Evolutionary conservation across 805 yeast genomes (phyloP), one percentile per base, ranked within the genome.

Genomic region (Pichia nanzhaoensis): DNA sequence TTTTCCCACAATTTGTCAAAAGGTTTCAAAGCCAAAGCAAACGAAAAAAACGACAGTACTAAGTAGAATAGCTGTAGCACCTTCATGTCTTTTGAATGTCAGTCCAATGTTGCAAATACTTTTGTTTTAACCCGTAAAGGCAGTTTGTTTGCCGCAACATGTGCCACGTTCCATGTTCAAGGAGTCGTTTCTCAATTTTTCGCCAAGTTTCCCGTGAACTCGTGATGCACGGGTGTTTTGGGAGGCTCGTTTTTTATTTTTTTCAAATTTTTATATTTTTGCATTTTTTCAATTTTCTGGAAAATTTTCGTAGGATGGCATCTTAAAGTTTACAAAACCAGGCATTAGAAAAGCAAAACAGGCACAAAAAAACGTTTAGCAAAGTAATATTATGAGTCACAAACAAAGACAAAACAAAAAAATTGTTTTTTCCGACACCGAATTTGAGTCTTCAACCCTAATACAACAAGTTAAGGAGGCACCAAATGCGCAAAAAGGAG

Each of bases 1-100:
- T 87, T 88, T 55, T 74, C 80, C 80, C 84, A 79, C 28, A 38
- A 38, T 21, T 49, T 49, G n/a, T 41, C 46, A 38, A 52, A 51
- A 10, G 58, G 57, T 13, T 28, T 22, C 8, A 34, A 7, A 24
- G 44, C 50, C 20, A 35, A 35, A 9, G 34, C 41, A 13, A 33
- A 18, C 10, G 40, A 8, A 6, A 37, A 19, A 14, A 44, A 28
- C 12, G 39, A 13, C 14, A 19, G 18, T 2, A 39, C 8, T 3
- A 19, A 20, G 27, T 30, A 18, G 5, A 28, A 18, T 10, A 39
- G 9, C 8, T 39, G 41, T 12, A n/a, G 3, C 3, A 39, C 5
- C 24, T 19, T 39, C 41, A 39, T 39, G 9, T 27, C 6, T 28
- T 17, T 28, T 24, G 28, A 24, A 24, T 6, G 10, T 6, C 10